Conservation (phyloP, 768 basidiomycete species). For the Rhodocollybia butyracea region DNA sequence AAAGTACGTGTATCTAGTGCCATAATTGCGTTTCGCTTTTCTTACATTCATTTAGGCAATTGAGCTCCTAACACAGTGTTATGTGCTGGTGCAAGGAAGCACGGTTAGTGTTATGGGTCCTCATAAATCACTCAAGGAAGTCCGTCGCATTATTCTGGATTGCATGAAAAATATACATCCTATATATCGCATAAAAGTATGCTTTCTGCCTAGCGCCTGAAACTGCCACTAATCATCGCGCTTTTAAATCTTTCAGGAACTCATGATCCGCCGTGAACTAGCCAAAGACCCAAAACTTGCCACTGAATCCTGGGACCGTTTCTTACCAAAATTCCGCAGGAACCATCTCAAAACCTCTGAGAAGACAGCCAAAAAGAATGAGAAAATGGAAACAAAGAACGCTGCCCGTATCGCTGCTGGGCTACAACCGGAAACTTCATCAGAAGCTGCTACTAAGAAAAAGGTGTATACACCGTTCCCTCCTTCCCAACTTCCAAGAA, state of each 20-base stretch:
- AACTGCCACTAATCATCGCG: constrained; percentile 5
- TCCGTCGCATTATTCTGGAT: constrained; percentile 92
- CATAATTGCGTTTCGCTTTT: too few relatives aligned
- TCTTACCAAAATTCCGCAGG: constrained; percentile 94
- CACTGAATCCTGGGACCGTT: constrained; percentile 93
- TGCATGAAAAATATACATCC: constrained; percentile 99
- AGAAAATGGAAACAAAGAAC: constrained; percentile 54
- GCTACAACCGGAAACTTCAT: constrained; percentile 39
- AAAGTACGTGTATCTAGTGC: constrained; percentile 58
- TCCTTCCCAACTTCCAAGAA: constrained; percentile 88
- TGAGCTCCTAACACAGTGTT: constrained; percentile 93
- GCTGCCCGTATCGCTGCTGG: constrained; percentile 69
- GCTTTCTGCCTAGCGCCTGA: too few relatives aligned
- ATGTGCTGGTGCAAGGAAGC: constrained; percentile 96
- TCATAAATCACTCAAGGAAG: constrained; percentile 93
- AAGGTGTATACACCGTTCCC: constrained; percentile 99
- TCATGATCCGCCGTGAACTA: constrained; percentile 97
- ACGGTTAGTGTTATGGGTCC: constrained; percentile 99
- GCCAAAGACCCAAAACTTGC: constrained; percentile 97
- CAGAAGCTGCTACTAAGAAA: constrained; percentile 74
- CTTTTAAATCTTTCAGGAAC: constrained; percentile 53
- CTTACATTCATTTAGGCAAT: constrained; percentile 64
- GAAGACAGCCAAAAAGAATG: constrained; percentile 90
- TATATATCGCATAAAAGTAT: constrained; percentile 97
- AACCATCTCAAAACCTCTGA: constrained; percentile 90